These are phyloP conservation scores for Backusella liffmaniae DNA, from an alignment of 192 early-diverging fungal genomes.

Conservation along the genomic window DNA sequence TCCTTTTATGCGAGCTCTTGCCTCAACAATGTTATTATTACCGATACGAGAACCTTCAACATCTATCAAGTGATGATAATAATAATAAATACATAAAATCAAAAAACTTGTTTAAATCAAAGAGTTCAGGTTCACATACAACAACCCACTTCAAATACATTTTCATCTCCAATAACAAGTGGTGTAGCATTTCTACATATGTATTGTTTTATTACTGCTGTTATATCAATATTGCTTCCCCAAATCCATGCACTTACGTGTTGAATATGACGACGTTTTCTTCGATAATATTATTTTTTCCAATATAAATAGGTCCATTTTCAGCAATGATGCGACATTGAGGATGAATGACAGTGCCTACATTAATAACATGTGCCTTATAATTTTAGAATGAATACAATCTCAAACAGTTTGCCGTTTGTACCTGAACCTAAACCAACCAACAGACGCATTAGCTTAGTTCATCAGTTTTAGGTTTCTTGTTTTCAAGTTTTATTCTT, in stretches of 20 bases:
- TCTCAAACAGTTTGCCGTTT: neutral
- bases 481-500: neutral
- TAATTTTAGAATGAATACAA: neutral
- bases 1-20: conserved; percentile 54
- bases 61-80: conserved; percentile 33
- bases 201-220: neutral
- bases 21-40: conserved; percentile 62
- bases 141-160: conserved; percentile 73
- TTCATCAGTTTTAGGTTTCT: neutral
- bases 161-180: conserved; percentile 68
- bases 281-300: conserved; percentile 73
- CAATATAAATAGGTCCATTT: conserved; percentile 67
- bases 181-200: conserved; percentile 41
- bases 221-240: too few species aligned
- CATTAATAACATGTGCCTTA: neutral
- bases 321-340: conserved; percentile 67
- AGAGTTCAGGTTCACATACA: conserved; percentile 41
- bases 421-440: conserved; percentile 15
- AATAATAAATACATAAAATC: neutral
- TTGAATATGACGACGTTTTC: conserved; percentile 72
- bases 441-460: neutral
- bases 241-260: conserved; percentile 39
- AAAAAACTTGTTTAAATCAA: neutral
- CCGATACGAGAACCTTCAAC: conserved; percentile 68
- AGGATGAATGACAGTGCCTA: conserved; percentile 71